Percentiles rank a stretch among this genome's conserved stretches.
Conservation (phyloP, 257 asterid species). For the Prunella vulgaris region DNA sequence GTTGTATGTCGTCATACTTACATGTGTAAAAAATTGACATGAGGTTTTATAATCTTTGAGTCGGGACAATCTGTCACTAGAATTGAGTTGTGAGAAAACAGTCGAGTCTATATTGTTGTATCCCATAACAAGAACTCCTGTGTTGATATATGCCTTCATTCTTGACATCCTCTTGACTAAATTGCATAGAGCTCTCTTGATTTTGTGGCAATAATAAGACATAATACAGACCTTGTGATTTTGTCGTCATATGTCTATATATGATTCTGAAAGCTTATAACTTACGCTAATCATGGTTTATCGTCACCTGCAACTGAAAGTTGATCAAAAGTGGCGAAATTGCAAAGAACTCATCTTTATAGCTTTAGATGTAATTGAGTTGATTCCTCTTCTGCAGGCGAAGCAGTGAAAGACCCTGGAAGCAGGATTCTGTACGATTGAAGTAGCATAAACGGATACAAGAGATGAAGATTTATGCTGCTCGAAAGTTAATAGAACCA, state of each 20-base stretch:
- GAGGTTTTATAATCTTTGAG: not conserved
- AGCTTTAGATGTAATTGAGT: not conserved
- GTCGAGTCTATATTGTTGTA: not conserved
- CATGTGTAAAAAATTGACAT: not conserved
- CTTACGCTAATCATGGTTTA: not conserved
- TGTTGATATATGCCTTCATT: not conserved
- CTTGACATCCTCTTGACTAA: not conserved
- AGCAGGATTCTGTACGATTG: constrained; percentile 3
- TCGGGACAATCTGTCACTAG: not conserved
- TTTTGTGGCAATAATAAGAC: not conserved
- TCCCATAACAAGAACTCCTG: not conserved
- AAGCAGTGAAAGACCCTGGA: constrained; percentile 34
- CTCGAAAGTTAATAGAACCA: constrained; percentile 11
- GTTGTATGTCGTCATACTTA: not conserved
- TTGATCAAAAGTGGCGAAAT: not conserved
- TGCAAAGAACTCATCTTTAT: not conserved
- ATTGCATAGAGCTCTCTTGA: not conserved
- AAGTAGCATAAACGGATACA: constrained; percentile 19
- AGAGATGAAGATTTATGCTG: constrained; percentile 23
- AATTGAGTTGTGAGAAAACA: not conserved
- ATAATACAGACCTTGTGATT: no score
- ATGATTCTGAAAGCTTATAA: not conserved
- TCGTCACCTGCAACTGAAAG: not conserved
- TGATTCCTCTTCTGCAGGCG: constrained; percentile 35
- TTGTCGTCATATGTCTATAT: not conserved